Base-by-base conservation (phyloP, 2,329 filamentous ascomycete species). In the Elsinoe batatas region DNA sequence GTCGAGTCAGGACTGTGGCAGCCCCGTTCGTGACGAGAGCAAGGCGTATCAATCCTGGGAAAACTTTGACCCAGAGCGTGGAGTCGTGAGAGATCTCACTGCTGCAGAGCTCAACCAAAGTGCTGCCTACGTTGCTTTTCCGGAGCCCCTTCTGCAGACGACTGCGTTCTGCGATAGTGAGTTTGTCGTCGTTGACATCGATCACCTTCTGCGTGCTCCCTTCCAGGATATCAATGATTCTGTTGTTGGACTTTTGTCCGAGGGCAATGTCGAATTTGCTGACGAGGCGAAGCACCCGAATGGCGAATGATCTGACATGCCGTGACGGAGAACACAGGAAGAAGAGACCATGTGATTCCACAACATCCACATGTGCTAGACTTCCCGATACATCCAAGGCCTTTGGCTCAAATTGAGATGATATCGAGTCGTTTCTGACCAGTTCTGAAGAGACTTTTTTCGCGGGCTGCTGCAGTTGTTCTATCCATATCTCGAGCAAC, bases 51-150 rank as follows among this genome's bases (percentile, higher is more conserved):
- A 98, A 78, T 64, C 96, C 97, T 3, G 93, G 94, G 64, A 98
- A 98, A 15, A 97, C 85, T 66, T 97, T 98, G 72, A 93, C 94
- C 93, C 93, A 98, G 11, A 98, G 74, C 0, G 91, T 95, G 2
- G 89, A 85, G 67, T 98, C 93, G 64, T 97, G 96, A 0, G 90
- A 89, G 22, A 93, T 83, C 63, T 97, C 93, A 71, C 93, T 97
- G 62, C 89, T 91, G 71, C 93, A 97, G 20, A 98, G 80, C 67
- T 97, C 91, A 33, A 97, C 87, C 15, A 98, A 74, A 2, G 89
- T 91, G 60, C 88, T 91, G 63, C 91, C 85, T 44, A 84, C 84
- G 62, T 89, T 88, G 65, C 83, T 88, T 66, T 86, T 89, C 62
- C 90, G 84, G 69, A 95, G 85, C 7, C 91, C 91, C 59, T 93